Conservation (phyloP, 768 basidiomycete species). For the Hemileccinum rubropunctum region DNA sequence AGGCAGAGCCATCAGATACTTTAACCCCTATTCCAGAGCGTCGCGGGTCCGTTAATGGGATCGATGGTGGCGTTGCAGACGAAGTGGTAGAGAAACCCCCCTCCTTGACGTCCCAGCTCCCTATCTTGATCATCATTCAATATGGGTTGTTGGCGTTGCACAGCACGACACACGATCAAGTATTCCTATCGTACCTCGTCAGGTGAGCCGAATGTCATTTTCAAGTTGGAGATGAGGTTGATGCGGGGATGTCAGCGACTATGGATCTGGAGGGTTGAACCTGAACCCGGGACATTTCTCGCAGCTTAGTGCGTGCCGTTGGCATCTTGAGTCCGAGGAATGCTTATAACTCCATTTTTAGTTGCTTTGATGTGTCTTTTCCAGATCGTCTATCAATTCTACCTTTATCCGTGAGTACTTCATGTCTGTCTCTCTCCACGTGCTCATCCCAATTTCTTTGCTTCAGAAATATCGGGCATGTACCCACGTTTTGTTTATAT, state of each 20-base stretch:
- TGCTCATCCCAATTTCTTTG: background rate
- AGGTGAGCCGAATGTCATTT: slow-evolving; percentile 17
- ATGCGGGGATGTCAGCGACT: slow-evolving; percentile 49
- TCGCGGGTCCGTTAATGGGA: slow-evolving; percentile 26
- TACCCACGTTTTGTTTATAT: slow-evolving; percentile 1
- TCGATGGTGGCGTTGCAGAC: slow-evolving; percentile 33
- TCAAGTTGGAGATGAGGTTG: background rate
- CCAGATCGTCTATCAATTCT: slow-evolving; percentile 89
- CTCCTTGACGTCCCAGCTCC: slow-evolving; percentile 71
- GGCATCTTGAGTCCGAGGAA: background rate
- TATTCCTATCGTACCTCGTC: slow-evolving; percentile 89
- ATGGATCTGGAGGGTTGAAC: slow-evolving; percentile 84
- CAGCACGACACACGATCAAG: slow-evolving; percentile 85
- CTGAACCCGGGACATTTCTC: slow-evolving; percentile 91
- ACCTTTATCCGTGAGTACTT: slow-evolving; percentile 76
- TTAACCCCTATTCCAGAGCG: slow-evolving; percentile 57
- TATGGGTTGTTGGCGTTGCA: slow-evolving; percentile 89
- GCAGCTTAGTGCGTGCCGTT: slow-evolving; percentile 64
- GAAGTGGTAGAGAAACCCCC: slow-evolving; percentile 52
- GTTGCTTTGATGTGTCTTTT: slow-evolving; percentile 93
- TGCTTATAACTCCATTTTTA: slow-evolving; percentile 27
- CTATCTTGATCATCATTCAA: slow-evolving; percentile 82
- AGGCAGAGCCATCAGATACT: slow-evolving; percentile 36
- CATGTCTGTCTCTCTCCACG: background rate
- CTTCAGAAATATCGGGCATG: slow-evolving; percentile 63